Base-by-base conservation (phyloP, 2,329 filamentous ascomycete genomes). In the Raffaelea albimanens region DNA sequence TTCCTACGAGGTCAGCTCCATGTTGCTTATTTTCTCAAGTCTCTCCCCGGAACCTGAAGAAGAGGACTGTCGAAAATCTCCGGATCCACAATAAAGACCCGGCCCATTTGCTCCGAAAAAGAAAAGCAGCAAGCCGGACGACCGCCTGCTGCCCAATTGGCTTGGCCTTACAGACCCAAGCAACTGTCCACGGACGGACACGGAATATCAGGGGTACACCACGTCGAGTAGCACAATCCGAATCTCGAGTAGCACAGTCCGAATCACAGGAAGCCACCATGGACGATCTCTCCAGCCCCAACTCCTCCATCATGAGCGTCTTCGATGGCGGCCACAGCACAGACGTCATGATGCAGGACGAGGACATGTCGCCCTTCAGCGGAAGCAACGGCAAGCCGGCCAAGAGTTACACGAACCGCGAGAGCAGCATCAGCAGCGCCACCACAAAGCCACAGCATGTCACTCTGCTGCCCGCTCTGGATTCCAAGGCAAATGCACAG, bases 261-360 rank as follows among this genome's bases (percentile, higher is more conserved):
- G 33, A 23, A 39, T 18, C 13, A n/a, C 19, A 41, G 25, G n/a
- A 7, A 13, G 22, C 31, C 29, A 31, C 41, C 47, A 55, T 53
- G 52, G 53, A 55, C n/a, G 52, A 53, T 18, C 20, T 51, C 16
- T 52, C 53, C 20, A 55, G 52, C 34, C 50, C 53, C 21, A 52
- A 46, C 42, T 53, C 52, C 34, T 53, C 53, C 11, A 47, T 46
- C 19, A 45, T 50, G 20, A 55, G 52, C 42, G 48, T 55, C 21
- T 55, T 53, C 36, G 53, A 52, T 45, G 49, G 46, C 51, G 47
- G 31, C 45, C 23, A 43, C 21, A 38, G 43, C 34, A 43, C 46
- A 14, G 52, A 55, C 33, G 33, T 46, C 36, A 33, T 43, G 23
- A 46, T 50, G 43, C 51, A 53, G 38, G 53, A 55, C 40, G 47